Evolutionary conservation across 2,329 filamentous ascomycete genomes (phyloP), one percentile per base, ranked within the genome.

Genomic region (Aureobasidium sp.): DNA sequence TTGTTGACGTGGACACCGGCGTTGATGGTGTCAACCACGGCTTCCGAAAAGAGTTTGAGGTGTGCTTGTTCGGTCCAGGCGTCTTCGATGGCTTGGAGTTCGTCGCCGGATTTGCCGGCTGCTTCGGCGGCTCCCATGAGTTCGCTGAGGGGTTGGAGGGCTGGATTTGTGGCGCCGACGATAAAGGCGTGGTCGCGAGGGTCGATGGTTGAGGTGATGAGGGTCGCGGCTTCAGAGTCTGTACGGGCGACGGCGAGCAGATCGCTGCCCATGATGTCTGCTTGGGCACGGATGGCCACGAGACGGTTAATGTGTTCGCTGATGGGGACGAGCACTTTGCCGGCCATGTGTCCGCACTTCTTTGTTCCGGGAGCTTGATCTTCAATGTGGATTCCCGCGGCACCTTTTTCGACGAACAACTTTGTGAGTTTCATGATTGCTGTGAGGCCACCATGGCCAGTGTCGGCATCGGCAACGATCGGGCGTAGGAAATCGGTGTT

Each of bases 301-400:
- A 99, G 82, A 60, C 94, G 88, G 80, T 96, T 97, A 78, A 97
- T 96, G 79, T 99, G 94, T 79, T 99, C 94, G 76, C 85, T 89
- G 72, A 96, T 95, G 54, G 94, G 94, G 57, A 99, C 94, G 63
- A 99, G 81, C 45, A 97, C 94, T 79, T 97, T 97, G 71, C 94
- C 94, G 66, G 94, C 94, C 94, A 97, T 97, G 78, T 97, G 94
- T 65, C 94, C 94, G 74, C 94, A 99, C 84, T 99, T 99, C 84
- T 99, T 99, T 53, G 94, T 97, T 59, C 94, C 94, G 3, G 94
- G 93, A 4, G 94, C 93, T 77, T 97, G 94, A 74, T 99, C 94
- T 77, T 99, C 94, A 68, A 99, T 96, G 77, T 99, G 94, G 70
- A 99, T 96, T 66, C 94, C 94, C 43, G 94, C 94, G 47, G 94